These are phyloP conservation scores for Adiantum capillusveneris DNA, from an alignment of 75 land plant genomes.

Conservation along the genomic window DNA sequence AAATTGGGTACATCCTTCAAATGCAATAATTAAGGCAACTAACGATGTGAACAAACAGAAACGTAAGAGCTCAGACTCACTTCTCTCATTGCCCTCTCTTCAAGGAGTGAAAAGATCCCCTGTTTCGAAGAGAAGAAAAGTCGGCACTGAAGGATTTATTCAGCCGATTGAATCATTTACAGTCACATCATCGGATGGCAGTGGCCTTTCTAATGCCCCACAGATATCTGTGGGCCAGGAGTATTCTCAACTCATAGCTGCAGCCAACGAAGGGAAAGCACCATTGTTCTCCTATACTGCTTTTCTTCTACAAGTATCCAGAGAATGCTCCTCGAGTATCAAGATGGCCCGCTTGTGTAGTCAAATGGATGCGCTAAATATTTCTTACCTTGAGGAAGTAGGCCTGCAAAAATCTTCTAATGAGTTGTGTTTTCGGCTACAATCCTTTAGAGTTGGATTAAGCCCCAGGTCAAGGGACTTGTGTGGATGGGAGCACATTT, in stretches of 20 bases:
- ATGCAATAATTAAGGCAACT: background rate
- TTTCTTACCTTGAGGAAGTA: conserved; percentile 80
- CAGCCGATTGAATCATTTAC: conserved; percentile 12
- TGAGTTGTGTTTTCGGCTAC: conserved; percentile 73
- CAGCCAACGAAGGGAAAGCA: conserved; percentile 83
- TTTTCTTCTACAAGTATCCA: conserved; percentile 74
- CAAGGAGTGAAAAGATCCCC: conserved; percentile 20
- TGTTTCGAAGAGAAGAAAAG: conserved; percentile 48
- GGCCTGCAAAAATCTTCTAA: conserved; percentile 57
- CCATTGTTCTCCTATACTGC: conserved; percentile 55
- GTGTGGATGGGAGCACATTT: conserved; percentile 77
- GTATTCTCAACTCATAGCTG: conserved; percentile 55
- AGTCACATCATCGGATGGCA: conserved; percentile 4
- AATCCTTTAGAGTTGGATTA: conserved; percentile 36
- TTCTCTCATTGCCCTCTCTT: conserved; percentile 56
- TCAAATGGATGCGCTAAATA: conserved; percentile 86
- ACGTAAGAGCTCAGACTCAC: conserved; percentile 55
- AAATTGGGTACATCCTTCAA: too few species aligned
- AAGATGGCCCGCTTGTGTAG: conserved; percentile 83
- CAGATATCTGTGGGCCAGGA: conserved; percentile 29
- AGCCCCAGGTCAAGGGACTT: conserved; percentile 5
- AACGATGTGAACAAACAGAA: conserved; percentile 34
- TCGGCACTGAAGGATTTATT: conserved; percentile 14
- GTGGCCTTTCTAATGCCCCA: background rate
- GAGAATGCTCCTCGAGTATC: conserved; percentile 82